Percentiles rank a stretch among this genome's conserved stretches.
phyloP scores from a whole-genome alignment of 2,329 filamentous ascomycete genomes.

The Arachnopeziza araneosa region DNA sequence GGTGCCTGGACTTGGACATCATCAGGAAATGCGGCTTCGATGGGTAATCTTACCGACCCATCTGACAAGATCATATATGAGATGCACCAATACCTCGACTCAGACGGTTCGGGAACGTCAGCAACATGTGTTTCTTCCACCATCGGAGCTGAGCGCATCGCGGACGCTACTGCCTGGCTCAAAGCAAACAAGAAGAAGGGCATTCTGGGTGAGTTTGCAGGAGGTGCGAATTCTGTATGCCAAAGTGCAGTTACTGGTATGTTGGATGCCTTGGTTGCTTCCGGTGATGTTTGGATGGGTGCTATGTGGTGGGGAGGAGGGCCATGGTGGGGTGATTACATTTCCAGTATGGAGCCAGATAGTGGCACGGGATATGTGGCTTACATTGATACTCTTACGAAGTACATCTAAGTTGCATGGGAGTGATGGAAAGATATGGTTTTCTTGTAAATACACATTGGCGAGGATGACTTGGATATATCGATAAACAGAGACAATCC shows the following conservation, averaged over 20 bases:
- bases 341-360: background rate
- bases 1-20: constrained; percentile 26
- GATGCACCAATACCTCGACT: constrained; percentile 59
- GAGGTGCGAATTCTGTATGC: constrained; percentile 44
- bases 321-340: constrained; percentile 1
- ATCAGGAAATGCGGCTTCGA: constrained; percentile 35
- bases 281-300: constrained; percentile 1
- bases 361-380: background rate
- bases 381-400: background rate
- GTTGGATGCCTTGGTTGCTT: constrained; percentile 25
- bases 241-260: constrained; percentile 44
- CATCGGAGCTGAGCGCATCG: constrained; percentile 46
- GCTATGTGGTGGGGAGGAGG: constrained; percentile 2
- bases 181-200: constrained; percentile 46
- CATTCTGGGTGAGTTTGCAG: constrained; percentile 50
- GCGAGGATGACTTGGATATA: background rate
- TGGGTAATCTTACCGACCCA: constrained; percentile 43
- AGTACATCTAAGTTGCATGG: background rate
- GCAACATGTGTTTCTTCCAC: constrained; percentile 45
- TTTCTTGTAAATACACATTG: background rate
- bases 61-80: constrained; percentile 51
- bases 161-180: constrained; percentile 49
- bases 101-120: constrained; percentile 47
- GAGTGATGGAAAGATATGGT: background rate
- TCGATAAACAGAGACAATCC: background rate